Percentiles rank a stretch among this genome's conserved stretches.
phyloP scores from a whole-genome alignment of 768 basidiomycete species.

The Tulasnella sp. region DNA sequence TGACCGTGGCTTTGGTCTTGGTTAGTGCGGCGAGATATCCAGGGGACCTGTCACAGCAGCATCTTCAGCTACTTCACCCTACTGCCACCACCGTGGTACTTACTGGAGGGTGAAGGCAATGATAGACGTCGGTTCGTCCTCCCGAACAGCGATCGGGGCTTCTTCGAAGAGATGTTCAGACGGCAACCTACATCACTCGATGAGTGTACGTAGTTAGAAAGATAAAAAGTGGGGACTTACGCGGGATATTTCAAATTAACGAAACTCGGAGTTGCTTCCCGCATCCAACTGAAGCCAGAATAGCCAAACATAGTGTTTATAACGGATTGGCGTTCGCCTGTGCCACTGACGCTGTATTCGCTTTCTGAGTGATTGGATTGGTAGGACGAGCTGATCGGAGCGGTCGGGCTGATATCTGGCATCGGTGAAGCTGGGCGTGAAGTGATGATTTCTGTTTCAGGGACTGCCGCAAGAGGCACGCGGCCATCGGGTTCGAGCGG shows the following conservation, averaged over 20 bases:
- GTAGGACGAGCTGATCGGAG: conserved; percentile 13
- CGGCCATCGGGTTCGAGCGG: neutral
- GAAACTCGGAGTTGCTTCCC: conserved; percentile 24
- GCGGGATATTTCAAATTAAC: conserved; percentile 31
- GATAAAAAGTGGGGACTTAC: conserved; percentile 21
- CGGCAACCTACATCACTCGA: conserved; percentile 9
- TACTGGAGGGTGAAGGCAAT: conserved; percentile 91
- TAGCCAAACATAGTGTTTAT: conserved; percentile 28
- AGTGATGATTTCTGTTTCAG: neutral
- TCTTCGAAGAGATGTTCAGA: conserved; percentile 89
- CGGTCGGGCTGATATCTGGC: conserved; percentile 5
- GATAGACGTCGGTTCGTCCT: conserved; percentile 96
- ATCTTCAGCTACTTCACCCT: conserved; percentile 23
- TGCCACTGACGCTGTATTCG: conserved; percentile 21
- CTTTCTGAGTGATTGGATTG: conserved; percentile 23
- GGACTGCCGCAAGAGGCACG: neutral
- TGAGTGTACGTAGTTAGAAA: neutral
- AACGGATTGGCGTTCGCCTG: conserved; percentile 18
- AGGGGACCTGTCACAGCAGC: conserved; percentile 54
- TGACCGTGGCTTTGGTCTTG: conserved; percentile 62
- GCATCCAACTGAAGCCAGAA: conserved; percentile 32
- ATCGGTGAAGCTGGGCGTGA: conserved; percentile 23
- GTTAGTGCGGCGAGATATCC: conserved; percentile 77
- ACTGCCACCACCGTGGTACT: conserved; percentile 34
- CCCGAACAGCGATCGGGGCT: conserved; percentile 89